These are phyloP conservation scores for Penicillium nordicum DNA, from an alignment of 2,329 filamentous ascomycete genomes.

Conservation along the genomic window DNA sequence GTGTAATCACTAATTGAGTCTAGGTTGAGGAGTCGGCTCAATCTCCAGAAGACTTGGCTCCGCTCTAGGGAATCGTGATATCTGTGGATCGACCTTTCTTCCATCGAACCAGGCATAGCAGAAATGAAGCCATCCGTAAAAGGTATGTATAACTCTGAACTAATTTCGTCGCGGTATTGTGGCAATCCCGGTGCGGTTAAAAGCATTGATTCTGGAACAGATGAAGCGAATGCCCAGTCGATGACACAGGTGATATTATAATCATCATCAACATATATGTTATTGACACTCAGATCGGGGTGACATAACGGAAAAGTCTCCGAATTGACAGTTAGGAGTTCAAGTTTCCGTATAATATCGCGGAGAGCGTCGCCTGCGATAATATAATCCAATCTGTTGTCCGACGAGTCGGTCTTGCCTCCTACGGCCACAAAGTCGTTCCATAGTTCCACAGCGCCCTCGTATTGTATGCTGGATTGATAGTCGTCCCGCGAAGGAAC, in stretches of 20 bases:
- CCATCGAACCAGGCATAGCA: neutral
- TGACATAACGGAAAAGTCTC: neutral
- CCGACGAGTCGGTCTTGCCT: slow-evolving; percentile 16
- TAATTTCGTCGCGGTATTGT: neutral
- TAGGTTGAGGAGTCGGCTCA: neutral
- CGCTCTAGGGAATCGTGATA: neutral
- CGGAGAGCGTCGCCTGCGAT: slow-evolving; percentile 19
- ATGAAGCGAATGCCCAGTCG: neutral
- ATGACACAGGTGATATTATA: neutral
- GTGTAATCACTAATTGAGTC: neutral
- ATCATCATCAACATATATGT: neutral
- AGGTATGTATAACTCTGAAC: neutral
- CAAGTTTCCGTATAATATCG: slow-evolving; percentile 9
- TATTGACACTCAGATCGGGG: neutral
- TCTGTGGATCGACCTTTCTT: neutral
- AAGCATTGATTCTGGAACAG: neutral
- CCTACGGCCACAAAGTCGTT: slow-evolving; percentile 26
- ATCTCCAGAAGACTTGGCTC: neutral
- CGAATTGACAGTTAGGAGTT: neutral
- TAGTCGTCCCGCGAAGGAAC: slow-evolving; percentile 12
- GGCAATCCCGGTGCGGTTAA: neutral
- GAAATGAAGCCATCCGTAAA: neutral
- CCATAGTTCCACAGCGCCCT: slow-evolving; percentile 19
- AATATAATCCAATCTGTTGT: slow-evolving; percentile 28
- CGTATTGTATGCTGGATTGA: slow-evolving; percentile 9